Evolutionary conservation across 345 rosid genomes (phyloP).

Genomic region (Mallotus nudiflorus): DNA sequence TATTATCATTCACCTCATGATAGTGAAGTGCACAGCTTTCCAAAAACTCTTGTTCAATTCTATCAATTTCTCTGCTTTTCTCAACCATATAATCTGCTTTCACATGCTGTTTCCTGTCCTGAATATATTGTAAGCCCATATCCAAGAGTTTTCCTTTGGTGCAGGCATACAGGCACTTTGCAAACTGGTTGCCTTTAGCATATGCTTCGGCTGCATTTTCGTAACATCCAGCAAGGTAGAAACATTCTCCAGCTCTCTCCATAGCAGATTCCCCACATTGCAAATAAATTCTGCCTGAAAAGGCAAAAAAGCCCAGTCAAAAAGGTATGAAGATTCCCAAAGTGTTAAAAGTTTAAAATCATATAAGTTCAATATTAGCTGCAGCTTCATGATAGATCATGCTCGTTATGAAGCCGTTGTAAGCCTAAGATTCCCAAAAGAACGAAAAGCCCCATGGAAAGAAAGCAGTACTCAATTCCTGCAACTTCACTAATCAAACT

Average conservation of each 20-base stretch:
- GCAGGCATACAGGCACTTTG: constrained; percentile 39
- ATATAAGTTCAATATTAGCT: too few relatives aligned
- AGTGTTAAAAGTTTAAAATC: too few relatives aligned
- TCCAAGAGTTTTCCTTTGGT: constrained; percentile 42
- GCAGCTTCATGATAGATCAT: too few relatives aligned
- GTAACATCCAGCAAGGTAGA: constrained; percentile 34
- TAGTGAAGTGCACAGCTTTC: constrained; percentile 43
- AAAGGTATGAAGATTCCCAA: too few relatives aligned
- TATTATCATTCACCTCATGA: constrained; percentile 1
- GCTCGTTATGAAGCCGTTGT: too few relatives aligned
- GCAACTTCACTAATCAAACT: too few relatives aligned
- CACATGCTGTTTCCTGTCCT: constrained; percentile 35
- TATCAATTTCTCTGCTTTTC: constrained; percentile 21
- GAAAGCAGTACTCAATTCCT: too few relatives aligned
- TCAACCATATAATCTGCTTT: constrained; percentile 4
- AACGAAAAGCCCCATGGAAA: too few relatives aligned
- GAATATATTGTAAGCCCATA: constrained; percentile 36
- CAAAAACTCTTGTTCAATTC: constrained; percentile 38
- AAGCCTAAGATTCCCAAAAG: too few relatives aligned
- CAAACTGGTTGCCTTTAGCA: constrained; percentile 34
- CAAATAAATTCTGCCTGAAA: constrained; percentile 41
- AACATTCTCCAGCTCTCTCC: constrained; percentile 49
- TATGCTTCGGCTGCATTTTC: constrained; percentile 40
- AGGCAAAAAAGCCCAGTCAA: not conserved
- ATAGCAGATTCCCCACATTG: constrained; percentile 38